Evolutionary conservation across 2,329 filamentous ascomycete species (phyloP), one percentile per base, ranked within the genome.

Genomic region (Xylariaceae sp.): DNA sequence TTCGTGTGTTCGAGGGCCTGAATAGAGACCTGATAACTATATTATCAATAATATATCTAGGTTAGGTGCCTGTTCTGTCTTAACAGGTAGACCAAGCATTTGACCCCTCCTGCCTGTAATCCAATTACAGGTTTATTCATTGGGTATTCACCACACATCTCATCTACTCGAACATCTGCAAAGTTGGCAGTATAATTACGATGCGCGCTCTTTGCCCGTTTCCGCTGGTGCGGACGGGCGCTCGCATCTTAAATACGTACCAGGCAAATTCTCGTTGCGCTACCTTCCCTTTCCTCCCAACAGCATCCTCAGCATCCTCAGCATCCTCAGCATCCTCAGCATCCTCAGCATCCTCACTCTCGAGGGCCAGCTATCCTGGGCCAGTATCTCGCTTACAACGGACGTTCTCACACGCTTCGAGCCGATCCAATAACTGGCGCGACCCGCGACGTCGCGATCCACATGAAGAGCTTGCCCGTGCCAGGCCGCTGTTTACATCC

Each of bases 401-500:
- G 9, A 40, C 34, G 6, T 62, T 67, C 56, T 65, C 64, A 5
- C 60, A 64, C 32, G 58, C 59, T 1, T 12, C 52, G 3, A 45
- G 50, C 43, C 59, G 57, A 46, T 53, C 31, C n/a, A 65, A 62
- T 41, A 53, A 63, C 50, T 62, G 63, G 65, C 63, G 57, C 48
- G 59, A 57, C 26, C 59, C 59, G 34, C 58, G 41, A 9, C 55
- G 42, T 26, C 52, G 29, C 42, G 53, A 62, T 44, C 45, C 60
- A 35, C 11, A 51, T 41, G 60, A 65, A 5, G n/a, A 53, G 41
- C 58, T 62, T 29, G 44, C 59, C 4, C 62, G 57, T 6, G 69
- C 71, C 52, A 65, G 65, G 44, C 76, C 76, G 7, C 69, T 79
- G 7, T 50, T 76, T 46, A 70, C 71, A 0, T 56, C 60, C 26